Evolutionary conservation across 495 filamentous ascomycete genomes (phyloP).

Genomic region (Hyaloscypha hepaticicola): DNA sequence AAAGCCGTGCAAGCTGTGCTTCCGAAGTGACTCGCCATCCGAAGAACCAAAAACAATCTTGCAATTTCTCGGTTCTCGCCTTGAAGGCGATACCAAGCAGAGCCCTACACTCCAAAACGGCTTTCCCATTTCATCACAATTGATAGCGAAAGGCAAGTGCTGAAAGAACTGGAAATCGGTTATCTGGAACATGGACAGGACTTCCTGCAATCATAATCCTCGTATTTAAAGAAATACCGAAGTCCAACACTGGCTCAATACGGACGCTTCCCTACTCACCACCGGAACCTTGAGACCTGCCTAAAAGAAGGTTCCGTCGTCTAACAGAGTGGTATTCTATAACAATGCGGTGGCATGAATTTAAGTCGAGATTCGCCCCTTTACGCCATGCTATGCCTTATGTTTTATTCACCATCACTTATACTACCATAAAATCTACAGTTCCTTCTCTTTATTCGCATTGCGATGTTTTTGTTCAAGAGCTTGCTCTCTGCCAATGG

Average conservation of each 20-base stretch:
- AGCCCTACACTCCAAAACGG: too few species aligned
- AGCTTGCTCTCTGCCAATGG: conserved; percentile 56
- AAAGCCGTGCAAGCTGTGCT: too few species aligned
- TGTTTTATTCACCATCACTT: conserved; percentile 1
- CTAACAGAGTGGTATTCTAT: conserved; percentile 15
- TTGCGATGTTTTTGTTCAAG: conserved; percentile 43
- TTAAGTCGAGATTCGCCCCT: conserved; percentile 18
- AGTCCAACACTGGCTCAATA: too few species aligned
- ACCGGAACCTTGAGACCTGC: neutral
- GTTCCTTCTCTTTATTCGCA: conserved; percentile 54
- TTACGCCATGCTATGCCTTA: conserved; percentile 11
- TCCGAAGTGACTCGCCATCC: neutral
- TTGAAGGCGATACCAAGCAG: neutral
- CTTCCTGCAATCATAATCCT: too few species aligned
- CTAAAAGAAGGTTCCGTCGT: neutral
- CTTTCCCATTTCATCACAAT: too few species aligned
- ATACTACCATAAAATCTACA: conserved; percentile 30
- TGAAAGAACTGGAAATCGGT: too few species aligned
- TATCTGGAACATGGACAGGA: too few species aligned
- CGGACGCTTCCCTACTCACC: neutral
- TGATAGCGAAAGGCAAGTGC: too few species aligned
- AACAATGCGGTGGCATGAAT: conserved; percentile 52
- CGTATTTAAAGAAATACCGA: too few species aligned
- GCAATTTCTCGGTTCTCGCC: neutral
- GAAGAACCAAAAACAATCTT: neutral